Evolutionary conservation across 1,284 basidiomycete species (phyloP), one percentile per base, ranked within the genome.

Genomic region (Tylopilus sp.): DNA sequence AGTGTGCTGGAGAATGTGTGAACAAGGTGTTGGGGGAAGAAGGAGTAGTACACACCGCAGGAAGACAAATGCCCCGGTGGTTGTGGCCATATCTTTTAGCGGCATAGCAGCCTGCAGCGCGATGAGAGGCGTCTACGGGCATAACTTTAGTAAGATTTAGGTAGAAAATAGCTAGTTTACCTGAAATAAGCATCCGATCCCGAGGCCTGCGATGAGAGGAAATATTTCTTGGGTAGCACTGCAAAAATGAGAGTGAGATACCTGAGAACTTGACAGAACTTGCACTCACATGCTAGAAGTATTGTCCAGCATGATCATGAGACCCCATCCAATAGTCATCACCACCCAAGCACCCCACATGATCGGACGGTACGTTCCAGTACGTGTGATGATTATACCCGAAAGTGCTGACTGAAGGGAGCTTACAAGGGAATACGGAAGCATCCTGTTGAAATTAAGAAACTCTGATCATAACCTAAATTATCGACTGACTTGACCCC

Each of bases 41-140:
- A 29, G 19, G 22, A 12, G 22, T 41, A 47, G 33, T 22, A 59
- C 70, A 33, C 61, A 80, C 78, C 81, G 76, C 41, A 84, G 24
- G 33, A 84, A 73, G 1, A 74, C 56, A 55, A 79, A 76, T 22
- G 80, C 74, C 1, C 76, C 72, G 6, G 81, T 84, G 36, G 74
- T 76, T 2, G 84, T 81, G 71, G 70, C 90, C 79, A 83, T 82
- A 60, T 85, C 82, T 38, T 78, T 78, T 13, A 81, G 33, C 24
- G 85, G 85, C 81, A 86, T 85, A 12, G 82, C 77, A 19, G 81
- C 81, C 65, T 85, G 84, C 13, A 85, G 41, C n/a, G 69, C 77
- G 52, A 83, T 73, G 13, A 82, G 66, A 2, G 80, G 80, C 8
- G 68, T 66, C 71, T 80, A 61, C 29, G 24, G 15, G 57, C 2